Evolutionary conservation across 1,139 yeast species (phyloP).

Genomic region (Debaryomyces psychrophilus): DNA sequence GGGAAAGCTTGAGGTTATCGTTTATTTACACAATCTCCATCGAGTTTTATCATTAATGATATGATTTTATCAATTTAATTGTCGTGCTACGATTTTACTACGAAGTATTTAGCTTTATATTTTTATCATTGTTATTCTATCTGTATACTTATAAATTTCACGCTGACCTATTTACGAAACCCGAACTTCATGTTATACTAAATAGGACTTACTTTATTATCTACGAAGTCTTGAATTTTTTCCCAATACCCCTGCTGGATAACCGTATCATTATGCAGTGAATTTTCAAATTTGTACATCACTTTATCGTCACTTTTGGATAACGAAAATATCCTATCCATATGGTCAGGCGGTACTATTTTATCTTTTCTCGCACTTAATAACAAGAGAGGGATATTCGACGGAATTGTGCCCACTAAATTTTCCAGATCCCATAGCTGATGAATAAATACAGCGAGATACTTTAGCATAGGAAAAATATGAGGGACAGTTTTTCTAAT

Average conservation of each 20-base stretch:
- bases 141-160: constrained; percentile 25
- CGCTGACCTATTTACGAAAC: constrained; percentile 17
- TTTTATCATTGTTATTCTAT: constrained; percentile 13
- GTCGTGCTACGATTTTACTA: constrained; percentile 4
- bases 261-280: constrained; percentile 81
- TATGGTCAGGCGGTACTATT: constrained; percentile 87
- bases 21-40: constrained; percentile 1
- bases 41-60: not conserved
- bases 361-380: constrained; percentile 81
- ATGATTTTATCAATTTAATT: constrained; percentile 1
- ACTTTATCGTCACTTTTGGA: constrained; percentile 50
- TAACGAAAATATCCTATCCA: constrained; percentile 61
- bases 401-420: constrained; percentile 55
- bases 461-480: constrained; percentile 68
- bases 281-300: constrained; percentile 56
- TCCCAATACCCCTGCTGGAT: constrained; percentile 77
- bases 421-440: constrained; percentile 83
- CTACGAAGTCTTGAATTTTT: constrained; percentile 58
- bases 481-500: constrained; percentile 82
- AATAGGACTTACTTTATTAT: constrained; percentile 42
- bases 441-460: constrained; percentile 65
- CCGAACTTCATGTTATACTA: constrained; percentile 28
- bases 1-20: constrained; percentile 1
- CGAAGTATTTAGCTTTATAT: constrained; percentile 7
- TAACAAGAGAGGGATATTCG: constrained; percentile 66